Conservation (phyloP, 2,329 filamentous ascomycete species). For the Penicillium hesseltinei region DNA sequence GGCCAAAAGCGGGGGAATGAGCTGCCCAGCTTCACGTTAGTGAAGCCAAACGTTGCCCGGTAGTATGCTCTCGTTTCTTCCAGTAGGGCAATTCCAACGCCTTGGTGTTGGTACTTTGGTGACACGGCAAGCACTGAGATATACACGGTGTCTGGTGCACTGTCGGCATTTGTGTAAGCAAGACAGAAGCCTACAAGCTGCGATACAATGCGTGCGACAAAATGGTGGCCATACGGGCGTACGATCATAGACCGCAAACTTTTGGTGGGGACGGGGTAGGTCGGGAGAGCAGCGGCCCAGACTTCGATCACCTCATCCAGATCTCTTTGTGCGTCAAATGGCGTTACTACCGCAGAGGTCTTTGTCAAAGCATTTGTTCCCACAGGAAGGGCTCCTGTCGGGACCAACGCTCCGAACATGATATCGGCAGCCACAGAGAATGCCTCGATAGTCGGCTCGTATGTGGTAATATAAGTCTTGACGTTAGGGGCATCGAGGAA, state of each 20-base stretch:
- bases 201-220: conserved; percentile 31
- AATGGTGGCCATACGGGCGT: conserved; percentile 32
- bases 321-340: conserved; percentile 27
- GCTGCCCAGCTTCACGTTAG: conserved; percentile 28
- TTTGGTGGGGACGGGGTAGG: conserved; percentile 33
- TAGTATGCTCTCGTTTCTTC: conserved; percentile 30
- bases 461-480: conserved; percentile 45
- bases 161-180: conserved; percentile 30
- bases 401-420: conserved; percentile 36
- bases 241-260: conserved; percentile 30
- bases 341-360: conserved; percentile 12
- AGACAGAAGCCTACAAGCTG: conserved; percentile 41
- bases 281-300: conserved; percentile 40
- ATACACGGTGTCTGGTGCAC: conserved; percentile 26
- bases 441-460: conserved; percentile 46
- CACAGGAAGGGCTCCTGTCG: conserved; percentile 40
- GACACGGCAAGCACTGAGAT: conserved; percentile 42
- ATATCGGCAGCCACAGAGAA: conserved; percentile 41
- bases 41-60: conserved; percentile 24
- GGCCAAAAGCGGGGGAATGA: conserved; percentile 49
- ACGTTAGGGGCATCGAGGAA: conserved; percentile 39
- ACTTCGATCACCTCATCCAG: conserved; percentile 29
- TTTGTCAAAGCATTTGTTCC: conserved; percentile 17
- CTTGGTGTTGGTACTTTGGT: conserved; percentile 34
- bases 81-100: conserved; percentile 41